These are phyloP conservation scores for Podospora pseudocomata DNA, from an alignment of 495 filamentous ascomycete species.

Conservation along the genomic window DNA sequence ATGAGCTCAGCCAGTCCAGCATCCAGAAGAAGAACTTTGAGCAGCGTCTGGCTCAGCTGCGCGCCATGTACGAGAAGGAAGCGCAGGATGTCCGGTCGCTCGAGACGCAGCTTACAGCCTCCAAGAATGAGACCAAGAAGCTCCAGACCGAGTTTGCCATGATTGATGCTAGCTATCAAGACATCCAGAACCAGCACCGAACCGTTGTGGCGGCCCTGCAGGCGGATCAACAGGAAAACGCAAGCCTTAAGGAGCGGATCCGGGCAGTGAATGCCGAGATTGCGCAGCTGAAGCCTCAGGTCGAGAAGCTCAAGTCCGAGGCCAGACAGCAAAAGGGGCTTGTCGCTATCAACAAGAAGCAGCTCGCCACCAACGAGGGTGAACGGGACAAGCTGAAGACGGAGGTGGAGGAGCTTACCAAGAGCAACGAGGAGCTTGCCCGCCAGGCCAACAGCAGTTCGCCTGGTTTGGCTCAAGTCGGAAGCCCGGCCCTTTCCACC, in stretches of 20 bases:
- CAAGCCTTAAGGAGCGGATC: conserved; percentile 80
- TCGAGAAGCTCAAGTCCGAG: conserved; percentile 86
- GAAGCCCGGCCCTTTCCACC: conserved; percentile 69
- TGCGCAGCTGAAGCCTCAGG: conserved; percentile 72
- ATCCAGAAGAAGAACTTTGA: conserved; percentile 92
- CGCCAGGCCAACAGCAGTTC: conserved; percentile 44
- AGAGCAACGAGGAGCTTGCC: conserved; percentile 55
- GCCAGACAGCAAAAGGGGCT: conserved; percentile 92
- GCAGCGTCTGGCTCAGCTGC: conserved; percentile 73
- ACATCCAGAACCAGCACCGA: conserved; percentile 78
- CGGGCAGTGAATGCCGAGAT: conserved; percentile 76
- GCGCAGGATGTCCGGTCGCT: conserved; percentile 77
- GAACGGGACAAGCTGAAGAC: conserved; percentile 80
- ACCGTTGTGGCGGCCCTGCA: conserved; percentile 71
- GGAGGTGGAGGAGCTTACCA: conserved; percentile 67
- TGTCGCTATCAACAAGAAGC: conserved; percentile 97
- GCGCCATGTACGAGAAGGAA: conserved; percentile 88
- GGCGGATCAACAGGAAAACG: conserved; percentile 85
- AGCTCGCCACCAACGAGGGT: conserved; percentile 79
- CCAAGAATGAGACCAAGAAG: conserved; percentile 76
- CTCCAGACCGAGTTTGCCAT: conserved; percentile 75
- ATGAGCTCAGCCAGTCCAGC: conserved; percentile 70
- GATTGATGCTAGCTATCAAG: conserved; percentile 76
- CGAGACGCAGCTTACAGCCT: conserved; percentile 72
- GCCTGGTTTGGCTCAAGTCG: conserved; percentile 35